Base-by-base conservation (phyloP, 2,329 filamentous ascomycete species). In the Fusarium musae region DNA sequence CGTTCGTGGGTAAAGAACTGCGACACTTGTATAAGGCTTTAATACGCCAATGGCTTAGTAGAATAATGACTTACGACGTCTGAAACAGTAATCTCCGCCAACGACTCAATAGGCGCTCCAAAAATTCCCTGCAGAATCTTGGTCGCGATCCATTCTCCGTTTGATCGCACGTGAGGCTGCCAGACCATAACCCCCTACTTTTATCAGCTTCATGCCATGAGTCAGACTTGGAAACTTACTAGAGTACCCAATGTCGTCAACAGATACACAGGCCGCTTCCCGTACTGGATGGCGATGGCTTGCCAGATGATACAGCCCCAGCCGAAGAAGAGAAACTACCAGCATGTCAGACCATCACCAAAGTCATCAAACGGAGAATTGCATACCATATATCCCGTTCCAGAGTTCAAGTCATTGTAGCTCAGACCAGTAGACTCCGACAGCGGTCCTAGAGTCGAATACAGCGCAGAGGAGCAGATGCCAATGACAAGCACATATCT, bases 31-130 rank as follows among this genome's bases (percentile, higher is more conserved):
- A 6, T 49, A 16, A 49, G 13, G 9, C 1, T n/a, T 3, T 2
- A 1, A 8, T 2, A 1, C 19, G 9, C 13, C 0, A 0, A 4
- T 11, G 4, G 0, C 1, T n/a, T 47, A 2, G 3, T 7, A 2
- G 4, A 17, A 0, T 6, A 16, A 2, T 9, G 10, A 11, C 46
- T 32, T 32, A 32, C 46, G 15, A 49, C 28, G 5, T 49, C 46
- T 6, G 46, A 49, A 12, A 49, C 46, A 2, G 46, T 32, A 2
- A 49, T 49, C 6, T 49, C 46, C 2, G 28, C 46, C 7, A 49
- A 3, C 3, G 46, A 49, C 46, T 49, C 46, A 9, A 49, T 32
- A 2, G 28, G 46, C 5, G 46, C 28, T 4, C 46, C 46, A 17
- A 49, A 49, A 0, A 49, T 17, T 10, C 46, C 46, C 28, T 49